Evolutionary conservation across 116 monocot species (phyloP).

Genomic region (Dioscorea cayenensis): DNA sequence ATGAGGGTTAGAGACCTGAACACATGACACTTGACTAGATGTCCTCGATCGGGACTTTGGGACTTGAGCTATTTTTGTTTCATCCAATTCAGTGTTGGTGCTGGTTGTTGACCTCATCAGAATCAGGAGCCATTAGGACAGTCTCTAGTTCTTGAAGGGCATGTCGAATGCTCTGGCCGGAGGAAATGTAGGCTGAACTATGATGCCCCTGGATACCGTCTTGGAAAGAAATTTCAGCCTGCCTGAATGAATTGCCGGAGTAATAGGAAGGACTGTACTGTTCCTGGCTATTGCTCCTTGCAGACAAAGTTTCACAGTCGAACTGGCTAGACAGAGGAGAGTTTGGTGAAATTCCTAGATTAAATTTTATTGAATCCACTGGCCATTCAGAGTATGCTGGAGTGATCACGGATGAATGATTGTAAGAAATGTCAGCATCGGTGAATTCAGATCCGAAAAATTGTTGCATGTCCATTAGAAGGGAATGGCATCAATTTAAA

Average conservation of each 20-base stretch:
- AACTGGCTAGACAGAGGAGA: constrained; percentile 46
- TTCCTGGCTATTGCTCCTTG: not conserved
- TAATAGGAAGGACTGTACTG: not conserved
- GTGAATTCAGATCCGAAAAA: constrained; percentile 33
- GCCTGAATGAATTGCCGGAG: constrained; percentile 19
- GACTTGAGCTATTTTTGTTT: constrained; percentile 14
- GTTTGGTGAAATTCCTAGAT: constrained; percentile 40
- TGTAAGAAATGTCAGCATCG: constrained; percentile 16
- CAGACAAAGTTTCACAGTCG: constrained; percentile 13
- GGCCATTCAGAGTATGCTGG: constrained; percentile 22
- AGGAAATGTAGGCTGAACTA: constrained; percentile 15
- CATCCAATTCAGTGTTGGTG: constrained; percentile 9
- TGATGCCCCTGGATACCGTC: constrained; percentile 1
- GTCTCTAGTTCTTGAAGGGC: constrained; percentile 58
- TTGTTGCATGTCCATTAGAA: constrained; percentile 62
- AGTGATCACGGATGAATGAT: constrained; percentile 15
- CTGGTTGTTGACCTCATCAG: constrained; percentile 26
- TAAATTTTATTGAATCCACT: constrained; percentile 23
- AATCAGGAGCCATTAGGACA: constrained; percentile 74
- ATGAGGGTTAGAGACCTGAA: constrained; percentile 3
- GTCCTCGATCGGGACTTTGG: constrained; percentile 26
- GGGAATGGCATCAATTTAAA: constrained; percentile 18
- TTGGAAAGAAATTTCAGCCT: constrained; percentile 9
- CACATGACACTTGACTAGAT: constrained; percentile 17
- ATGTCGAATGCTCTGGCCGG: constrained; percentile 33